Percentiles rank a stretch among this genome's conserved stretches.
Conservation (phyloP, 495 filamentous ascomycete genomes). For the Penicilliopsis zonata region DNA sequence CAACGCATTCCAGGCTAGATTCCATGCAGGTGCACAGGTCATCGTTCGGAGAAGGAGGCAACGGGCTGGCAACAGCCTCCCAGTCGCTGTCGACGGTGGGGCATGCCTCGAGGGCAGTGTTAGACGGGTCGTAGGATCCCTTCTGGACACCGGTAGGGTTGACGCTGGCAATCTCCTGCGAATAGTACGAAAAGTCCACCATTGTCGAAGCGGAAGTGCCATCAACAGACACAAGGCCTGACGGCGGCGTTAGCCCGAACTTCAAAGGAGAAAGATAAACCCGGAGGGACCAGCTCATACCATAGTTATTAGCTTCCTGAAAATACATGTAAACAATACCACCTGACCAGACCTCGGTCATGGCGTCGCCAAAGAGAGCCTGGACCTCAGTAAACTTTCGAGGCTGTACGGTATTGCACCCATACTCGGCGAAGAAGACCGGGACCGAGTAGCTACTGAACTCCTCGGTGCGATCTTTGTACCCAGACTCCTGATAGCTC, state of each 20-base stretch:
- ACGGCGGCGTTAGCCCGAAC: no score
- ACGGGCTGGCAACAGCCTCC: conserved; percentile 45
- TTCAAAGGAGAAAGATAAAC: no score
- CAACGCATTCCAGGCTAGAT: conserved; percentile 51
- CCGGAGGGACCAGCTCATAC: conserved; percentile 23
- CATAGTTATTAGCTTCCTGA: conserved; percentile 78
- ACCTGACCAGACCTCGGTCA: conserved; percentile 79
- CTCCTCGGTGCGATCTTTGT: conserved; percentile 61
- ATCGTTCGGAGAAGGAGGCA: conserved; percentile 74
- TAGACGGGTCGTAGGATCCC: conserved; percentile 57
- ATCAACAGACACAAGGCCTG: conserved; percentile 53
- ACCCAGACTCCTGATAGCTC: conserved; percentile 56
- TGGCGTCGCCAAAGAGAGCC: conserved; percentile 64
- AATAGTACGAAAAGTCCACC: conserved; percentile 61
- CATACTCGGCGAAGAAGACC: conserved; percentile 94
- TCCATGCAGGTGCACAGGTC: conserved; percentile 78
- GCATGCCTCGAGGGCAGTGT: conserved; percentile 55
- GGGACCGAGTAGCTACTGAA: conserved; percentile 78
- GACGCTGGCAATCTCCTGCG: conserved; percentile 52
- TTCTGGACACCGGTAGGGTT: conserved; percentile 50
- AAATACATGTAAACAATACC: conserved; percentile 97
- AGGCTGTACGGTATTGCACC: conserved; percentile 68
- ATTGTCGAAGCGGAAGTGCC: conserved; percentile 40
- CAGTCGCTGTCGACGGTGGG: conserved; percentile 51
- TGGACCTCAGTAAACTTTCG: conserved; percentile 75